Base-by-base conservation (phyloP, 176 grass and related monocot genomes). In the Musa acuminata region DNA sequence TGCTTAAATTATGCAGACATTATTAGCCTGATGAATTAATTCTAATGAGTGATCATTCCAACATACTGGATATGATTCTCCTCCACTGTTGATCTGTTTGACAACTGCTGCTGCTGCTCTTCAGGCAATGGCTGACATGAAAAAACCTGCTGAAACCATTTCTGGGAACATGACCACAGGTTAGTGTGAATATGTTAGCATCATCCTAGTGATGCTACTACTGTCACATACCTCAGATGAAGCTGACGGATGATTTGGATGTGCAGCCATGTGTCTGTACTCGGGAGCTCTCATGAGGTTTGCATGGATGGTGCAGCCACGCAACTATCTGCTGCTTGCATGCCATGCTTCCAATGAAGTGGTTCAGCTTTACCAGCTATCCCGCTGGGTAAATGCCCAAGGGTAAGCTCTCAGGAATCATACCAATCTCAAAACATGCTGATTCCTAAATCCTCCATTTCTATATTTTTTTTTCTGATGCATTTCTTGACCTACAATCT, bases 101-200 rank as follows among this genome's bases (percentile, higher is more conserved):
- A 68, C 29, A 29, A 29, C 29, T 29, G 35, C 35, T 29, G 35
- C 35, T 43, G 35, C 29, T 69, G 58, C 51, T 87, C 78, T 50
- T 27, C 74, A 94, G 87, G 91, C 80, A 74, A 84, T 94, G 83
- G 83, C 85, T 48, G 91, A 94, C 71, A 85, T 53, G 60, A 85
- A 90, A 25, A 94, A 90, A 79, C 91, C 87, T 74, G 80, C 91
- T 74, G 91, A 94, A 81, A 83, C 89, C 80, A 82, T 94, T 74
- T 94, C 87, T 75, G 85, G 87, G 59, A 94, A 90, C 69, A 94
- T 94, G 91, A 94, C 91, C 55, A 83, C 78, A 83, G 91, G 87
- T 94, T 29, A 54, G 73, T 50, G 29, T 29, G 2, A 29, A 3
- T 29, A 29, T 3, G 29, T 29, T 29, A 6, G 3, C 0, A 5